Evolutionary conservation across 805 yeast species (phyloP).

Genomic region (Candida morakotiae): DNA sequence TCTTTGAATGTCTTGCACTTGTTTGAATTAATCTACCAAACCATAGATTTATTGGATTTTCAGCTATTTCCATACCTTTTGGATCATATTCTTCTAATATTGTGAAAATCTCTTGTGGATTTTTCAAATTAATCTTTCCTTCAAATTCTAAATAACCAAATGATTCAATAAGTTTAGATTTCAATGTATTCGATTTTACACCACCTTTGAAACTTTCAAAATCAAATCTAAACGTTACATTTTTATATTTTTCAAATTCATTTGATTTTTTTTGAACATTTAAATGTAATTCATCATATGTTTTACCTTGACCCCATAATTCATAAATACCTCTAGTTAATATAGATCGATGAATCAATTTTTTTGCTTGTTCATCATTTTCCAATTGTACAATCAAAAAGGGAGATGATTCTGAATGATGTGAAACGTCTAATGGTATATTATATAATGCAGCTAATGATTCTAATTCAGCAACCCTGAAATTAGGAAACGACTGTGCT

Average conservation of each 20-base stretch:
- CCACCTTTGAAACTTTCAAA: conserved; percentile 62
- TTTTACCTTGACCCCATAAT: conserved; percentile 70
- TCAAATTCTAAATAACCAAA: conserved; percentile 67
- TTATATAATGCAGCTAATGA: conserved; percentile 68
- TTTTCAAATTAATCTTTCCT: conserved; percentile 76
- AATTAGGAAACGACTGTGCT: conserved; percentile 79
- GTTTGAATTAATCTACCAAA: conserved; percentile 71
- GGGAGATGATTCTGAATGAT: conserved; percentile 59
- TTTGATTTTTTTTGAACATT: conserved; percentile 35
- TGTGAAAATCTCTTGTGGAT: conserved; percentile 67
- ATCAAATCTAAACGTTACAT: conserved; percentile 73
- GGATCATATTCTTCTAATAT: conserved; percentile 69
- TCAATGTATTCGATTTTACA: conserved; percentile 45
- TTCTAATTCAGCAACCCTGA: conserved; percentile 78
- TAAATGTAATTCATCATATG: conserved; percentile 55
- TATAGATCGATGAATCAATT: conserved; percentile 63
- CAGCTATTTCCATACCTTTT: conserved; percentile 43
- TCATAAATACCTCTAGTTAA: conserved; percentile 77
- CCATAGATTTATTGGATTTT: conserved; percentile 53
- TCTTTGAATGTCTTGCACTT: conserved; percentile 58
- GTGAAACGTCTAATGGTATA: conserved; percentile 55
- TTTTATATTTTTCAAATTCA: conserved; percentile 35
- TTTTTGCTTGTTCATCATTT: conserved; percentile 62
- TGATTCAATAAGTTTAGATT: conserved; percentile 59
- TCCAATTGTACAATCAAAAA: conserved; percentile 66